Evolutionary conservation across 176 grass and related monocot species (phyloP).

Genomic region (Lolium multiflorum): DNA sequence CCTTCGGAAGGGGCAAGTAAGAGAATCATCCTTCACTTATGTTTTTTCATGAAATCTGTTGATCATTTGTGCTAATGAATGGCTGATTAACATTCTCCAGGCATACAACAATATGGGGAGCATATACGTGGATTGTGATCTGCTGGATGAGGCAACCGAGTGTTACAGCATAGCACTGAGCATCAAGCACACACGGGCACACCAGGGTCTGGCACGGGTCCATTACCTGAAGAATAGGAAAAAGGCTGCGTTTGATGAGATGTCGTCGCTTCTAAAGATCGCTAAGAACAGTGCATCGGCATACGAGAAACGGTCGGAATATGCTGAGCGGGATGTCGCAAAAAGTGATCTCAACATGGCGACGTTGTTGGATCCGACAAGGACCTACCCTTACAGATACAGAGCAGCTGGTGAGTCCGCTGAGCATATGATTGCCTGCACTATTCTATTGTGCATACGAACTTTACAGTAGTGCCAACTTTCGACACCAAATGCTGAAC

Average conservation of each 20-base stretch:
- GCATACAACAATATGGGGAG: conserved; percentile 98
- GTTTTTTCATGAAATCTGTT: neutral
- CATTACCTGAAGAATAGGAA: conserved; percentile 85
- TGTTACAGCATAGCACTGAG: conserved; percentile 86
- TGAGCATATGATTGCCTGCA: neutral
- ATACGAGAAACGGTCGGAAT: conserved; percentile 93
- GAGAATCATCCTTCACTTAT: conserved; percentile 6
- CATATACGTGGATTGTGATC: conserved; percentile 90
- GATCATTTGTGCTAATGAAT: neutral
- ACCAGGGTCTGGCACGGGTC: conserved; percentile 93
- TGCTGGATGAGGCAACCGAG: conserved; percentile 81
- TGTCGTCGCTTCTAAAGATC: conserved; percentile 83
- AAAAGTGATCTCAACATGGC: conserved; percentile 79
- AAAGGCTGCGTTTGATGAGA: conserved; percentile 81
- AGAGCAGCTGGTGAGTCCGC: conserved; percentile 78
- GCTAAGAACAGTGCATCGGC: conserved; percentile 83
- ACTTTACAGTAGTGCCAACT: neutral
- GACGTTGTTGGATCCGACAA: conserved; percentile 73
- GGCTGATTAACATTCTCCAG: conserved; percentile 40
- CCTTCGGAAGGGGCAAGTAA: conserved; percentile 96
- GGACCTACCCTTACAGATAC: conserved; percentile 98
- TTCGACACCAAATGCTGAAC: neutral
- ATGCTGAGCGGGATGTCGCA: conserved; percentile 82
- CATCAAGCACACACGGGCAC: conserved; percentile 94
- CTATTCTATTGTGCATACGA: neutral